Evolutionary conservation across 345 rosid species (phyloP).

Genomic region (Carallia pectinifolia): DNA sequence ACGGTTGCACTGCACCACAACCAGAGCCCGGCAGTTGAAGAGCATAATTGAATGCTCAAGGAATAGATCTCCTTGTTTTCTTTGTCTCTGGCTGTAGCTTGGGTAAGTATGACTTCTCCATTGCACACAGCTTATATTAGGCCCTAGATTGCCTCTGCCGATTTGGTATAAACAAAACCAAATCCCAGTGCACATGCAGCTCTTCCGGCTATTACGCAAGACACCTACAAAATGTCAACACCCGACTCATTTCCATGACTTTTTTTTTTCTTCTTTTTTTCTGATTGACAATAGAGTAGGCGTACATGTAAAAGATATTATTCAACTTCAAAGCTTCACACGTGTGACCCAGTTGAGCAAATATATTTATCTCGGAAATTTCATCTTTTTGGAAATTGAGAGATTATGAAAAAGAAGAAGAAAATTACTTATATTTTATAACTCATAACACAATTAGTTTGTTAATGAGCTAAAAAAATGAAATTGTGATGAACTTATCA

Average conservation of each 20-base stretch:
- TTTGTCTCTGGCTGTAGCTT: too few relatives aligned
- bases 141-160: background rate
- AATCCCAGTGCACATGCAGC: background rate
- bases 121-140: conserved; percentile 6
- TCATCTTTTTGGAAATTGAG: too few relatives aligned
- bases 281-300: background rate
- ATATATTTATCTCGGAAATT: background rate
- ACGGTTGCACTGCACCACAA: conserved; percentile 23
- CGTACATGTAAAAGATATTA: conserved; percentile 8
- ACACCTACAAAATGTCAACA: conserved; percentile 60
- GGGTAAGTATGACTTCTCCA: background rate
- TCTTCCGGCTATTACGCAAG: conserved; percentile 16
- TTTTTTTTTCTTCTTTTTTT: background rate
- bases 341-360: conserved; percentile 3
- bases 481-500: too few relatives aligned
- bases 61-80: background rate
- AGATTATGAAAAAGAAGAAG: too few relatives aligned
- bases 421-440: too few relatives aligned
- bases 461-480: too few relatives aligned
- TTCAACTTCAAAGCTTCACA: conserved; percentile 38
- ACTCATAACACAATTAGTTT: too few relatives aligned
- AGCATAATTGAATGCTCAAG: background rate
- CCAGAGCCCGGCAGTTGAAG: conserved; percentile 8
- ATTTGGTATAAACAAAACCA: background rate
- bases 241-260: conserved; percentile 29